A percentile compares a stretch with the other conserved stretches of the same genome.
Conservation (phyloP, 108 stramenopile genomes). For the Schizochytrium sp. region DNA sequence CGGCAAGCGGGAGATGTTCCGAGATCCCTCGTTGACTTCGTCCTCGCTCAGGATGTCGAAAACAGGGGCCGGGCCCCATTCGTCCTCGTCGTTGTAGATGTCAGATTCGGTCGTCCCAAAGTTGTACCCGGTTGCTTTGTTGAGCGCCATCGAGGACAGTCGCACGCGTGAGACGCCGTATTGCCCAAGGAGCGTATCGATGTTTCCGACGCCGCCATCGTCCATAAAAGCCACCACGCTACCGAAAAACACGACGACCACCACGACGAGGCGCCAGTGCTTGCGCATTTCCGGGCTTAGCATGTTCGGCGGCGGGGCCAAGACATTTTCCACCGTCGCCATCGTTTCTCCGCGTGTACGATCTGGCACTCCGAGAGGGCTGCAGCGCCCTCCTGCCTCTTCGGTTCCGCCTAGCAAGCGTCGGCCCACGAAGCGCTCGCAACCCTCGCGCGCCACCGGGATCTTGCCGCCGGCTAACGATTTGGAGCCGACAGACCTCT, state of each 20-base stretch:
- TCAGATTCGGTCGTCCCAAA: not conserved
- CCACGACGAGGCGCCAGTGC: not conserved
- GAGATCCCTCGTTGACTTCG: not conserved
- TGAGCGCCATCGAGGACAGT: not conserved
- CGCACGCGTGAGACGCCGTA: not conserved
- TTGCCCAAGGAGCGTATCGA: not conserved
- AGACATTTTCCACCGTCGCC: not conserved
- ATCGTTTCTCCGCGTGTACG: too few relatives aligned
- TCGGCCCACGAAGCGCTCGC: too few relatives aligned
- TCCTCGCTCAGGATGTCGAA: not conserved
- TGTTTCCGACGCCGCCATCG: not conserved
- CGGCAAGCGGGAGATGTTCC: not conserved
- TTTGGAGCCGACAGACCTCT: too few relatives aligned
- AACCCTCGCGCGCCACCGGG: too few relatives aligned
- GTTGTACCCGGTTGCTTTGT: not conserved
- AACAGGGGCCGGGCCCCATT: not conserved
- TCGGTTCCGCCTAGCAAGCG: too few relatives aligned
- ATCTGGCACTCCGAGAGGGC: too few relatives aligned
- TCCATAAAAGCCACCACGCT: not conserved
- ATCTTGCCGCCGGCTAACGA: too few relatives aligned
- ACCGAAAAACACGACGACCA: not conserved
- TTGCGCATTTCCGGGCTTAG: not conserved
- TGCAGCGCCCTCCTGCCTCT: too few relatives aligned
- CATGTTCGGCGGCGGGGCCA: not conserved
- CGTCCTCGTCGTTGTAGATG: not conserved